phyloP scores from a whole-genome alignment of 768 basidiomycete genomes.

The Hygrocybe coccinea region DNA sequence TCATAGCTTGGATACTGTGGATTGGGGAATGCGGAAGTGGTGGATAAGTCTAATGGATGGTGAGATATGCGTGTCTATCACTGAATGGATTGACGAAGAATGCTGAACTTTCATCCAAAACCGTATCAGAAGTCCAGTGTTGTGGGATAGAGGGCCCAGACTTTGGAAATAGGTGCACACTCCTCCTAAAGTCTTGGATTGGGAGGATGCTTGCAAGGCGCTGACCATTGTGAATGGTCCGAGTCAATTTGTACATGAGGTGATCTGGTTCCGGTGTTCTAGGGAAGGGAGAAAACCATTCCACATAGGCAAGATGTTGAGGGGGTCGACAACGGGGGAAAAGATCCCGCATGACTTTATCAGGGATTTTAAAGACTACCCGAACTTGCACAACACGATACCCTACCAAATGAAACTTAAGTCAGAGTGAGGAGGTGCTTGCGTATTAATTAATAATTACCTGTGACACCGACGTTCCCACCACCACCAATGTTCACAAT shows the following conservation, averaged over 20 bases:
- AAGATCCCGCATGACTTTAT: conserved; percentile 3
- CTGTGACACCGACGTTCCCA: background rate
- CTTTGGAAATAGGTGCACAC: conserved; percentile 29
- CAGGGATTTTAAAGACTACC: conserved; percentile 22
- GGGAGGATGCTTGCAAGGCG: conserved; percentile 24
- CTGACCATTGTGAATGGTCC: conserved; percentile 2
- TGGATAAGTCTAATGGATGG: background rate
- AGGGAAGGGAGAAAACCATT: conserved; percentile 23
- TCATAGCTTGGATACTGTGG: background rate
- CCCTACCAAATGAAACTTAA: conserved; percentile 7
- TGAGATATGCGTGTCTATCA: conserved; percentile 18
- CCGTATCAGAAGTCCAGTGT: conserved; percentile 29
- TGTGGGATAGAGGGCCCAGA: conserved; percentile 26
- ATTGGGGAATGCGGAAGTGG: background rate
- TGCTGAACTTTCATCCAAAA: conserved; percentile 24
- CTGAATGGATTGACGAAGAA: conserved; percentile 32
- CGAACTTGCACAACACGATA: conserved; percentile 25
- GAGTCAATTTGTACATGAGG: conserved; percentile 17
- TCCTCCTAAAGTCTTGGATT: conserved; percentile 21
- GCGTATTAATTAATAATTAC: background rate
- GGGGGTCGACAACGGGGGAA: conserved; percentile 6
- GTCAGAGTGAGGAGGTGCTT: background rate
- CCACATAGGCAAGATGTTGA: conserved; percentile 23
- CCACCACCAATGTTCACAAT: background rate
- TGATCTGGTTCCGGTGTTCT: conserved; percentile 13